Evolutionary conservation across 148 eudicot species (phyloP), one percentile per base, ranked within the genome.

Genomic region (Suaeda aralocaspica): DNA sequence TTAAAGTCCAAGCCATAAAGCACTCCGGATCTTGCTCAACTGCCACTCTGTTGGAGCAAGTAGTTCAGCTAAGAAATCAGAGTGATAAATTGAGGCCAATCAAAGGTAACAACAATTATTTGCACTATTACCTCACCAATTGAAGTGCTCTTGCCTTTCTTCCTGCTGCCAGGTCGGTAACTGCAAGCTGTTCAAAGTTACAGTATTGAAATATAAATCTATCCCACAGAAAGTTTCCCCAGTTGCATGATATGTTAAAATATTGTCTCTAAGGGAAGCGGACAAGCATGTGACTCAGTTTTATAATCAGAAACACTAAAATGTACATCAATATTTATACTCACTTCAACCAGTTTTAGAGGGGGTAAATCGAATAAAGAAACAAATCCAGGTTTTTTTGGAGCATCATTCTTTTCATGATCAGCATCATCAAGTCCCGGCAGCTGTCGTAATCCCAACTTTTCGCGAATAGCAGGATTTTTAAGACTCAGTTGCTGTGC

Each of bases 11-110:
- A 28, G 97, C 92, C 83, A 81, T 77, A 50, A 74, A 86, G 63
- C 86, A 78, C 65, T 88, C 92, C 60, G 92, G 92, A 82, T 91
- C 96, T 80, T 91, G 91, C 49, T 83, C 83, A 61, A 94, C 84
- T 66, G 92, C 96, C 72, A 87, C 63, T 79, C 98, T 90, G 84
- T 67, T 30, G 66, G 41, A 64, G 70, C 45, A 78, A 70, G 70
- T 60, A 77, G 39, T 72, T 59, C 24, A 62, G 66, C 46, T 29
- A 62, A 51, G 74, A 29, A 31, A 42, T 30, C 48, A 46, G 70
- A 79, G 28, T 26, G 55, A 44, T 51, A 26, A 21, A 26, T 4
- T 46, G 56, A 42, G 56, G 56, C 33, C 16, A 67, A 64, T 2
- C 48, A 57, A 64, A 69, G 6, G 67, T 59, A 41, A 67, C 16